These are phyloP conservation scores for Blastocystis sp. DNA, from an alignment of 352 stramenopile species.

Conservation along the genomic window DNA sequence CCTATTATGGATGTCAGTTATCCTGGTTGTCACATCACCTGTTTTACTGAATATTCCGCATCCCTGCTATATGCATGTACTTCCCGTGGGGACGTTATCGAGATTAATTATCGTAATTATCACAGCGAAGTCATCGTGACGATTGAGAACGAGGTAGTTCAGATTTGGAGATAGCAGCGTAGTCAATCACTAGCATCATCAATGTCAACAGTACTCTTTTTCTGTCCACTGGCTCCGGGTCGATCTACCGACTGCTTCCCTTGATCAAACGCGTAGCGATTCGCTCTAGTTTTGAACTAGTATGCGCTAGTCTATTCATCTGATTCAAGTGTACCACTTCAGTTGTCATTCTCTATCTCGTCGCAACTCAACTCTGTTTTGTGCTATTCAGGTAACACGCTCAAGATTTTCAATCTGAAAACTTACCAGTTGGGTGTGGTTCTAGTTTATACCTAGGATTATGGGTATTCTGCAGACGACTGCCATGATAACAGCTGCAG, in stretches of 20 bases:
- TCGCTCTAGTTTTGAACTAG: background rate
- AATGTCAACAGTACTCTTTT: background rate
- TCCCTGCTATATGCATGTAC: constrained; percentile 9
- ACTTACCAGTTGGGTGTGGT: background rate
- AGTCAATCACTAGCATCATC: constrained; percentile 30
- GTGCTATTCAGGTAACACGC: background rate
- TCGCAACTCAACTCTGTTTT: background rate
- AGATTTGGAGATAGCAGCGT: background rate
- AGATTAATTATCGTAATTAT: background rate
- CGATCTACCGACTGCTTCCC: background rate
- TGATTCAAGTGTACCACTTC: background rate
- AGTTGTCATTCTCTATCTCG: background rate
- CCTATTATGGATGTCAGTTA: background rate
- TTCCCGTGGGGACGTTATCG: background rate
- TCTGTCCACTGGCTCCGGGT: background rate
- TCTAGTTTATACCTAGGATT: background rate
- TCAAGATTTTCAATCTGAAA: background rate
- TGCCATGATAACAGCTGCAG: background rate
- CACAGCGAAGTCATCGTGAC: background rate
- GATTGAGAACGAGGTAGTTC: background rate
- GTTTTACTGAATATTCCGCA: background rate
- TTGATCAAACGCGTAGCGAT: background rate
- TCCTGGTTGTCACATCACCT: constrained; percentile 30
- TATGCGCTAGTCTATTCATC: background rate
- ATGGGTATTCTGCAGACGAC: background rate